These are phyloP conservation scores for Ceratobasidium sp. DNA, from an alignment of 1,284 basidiomycete genomes.

Conservation along the genomic window DNA sequence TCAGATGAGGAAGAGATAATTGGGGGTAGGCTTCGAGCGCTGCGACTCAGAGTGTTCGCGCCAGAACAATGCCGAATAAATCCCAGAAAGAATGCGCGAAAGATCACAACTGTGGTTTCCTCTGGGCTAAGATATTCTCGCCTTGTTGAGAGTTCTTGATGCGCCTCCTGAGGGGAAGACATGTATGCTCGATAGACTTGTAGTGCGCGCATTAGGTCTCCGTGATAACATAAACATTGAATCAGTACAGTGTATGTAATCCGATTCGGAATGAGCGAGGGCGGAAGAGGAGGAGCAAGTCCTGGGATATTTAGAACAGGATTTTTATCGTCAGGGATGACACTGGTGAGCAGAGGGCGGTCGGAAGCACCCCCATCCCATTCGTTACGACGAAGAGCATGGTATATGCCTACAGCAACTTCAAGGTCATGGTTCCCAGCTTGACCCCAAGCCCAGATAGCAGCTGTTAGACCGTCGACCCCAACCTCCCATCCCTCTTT, in stretches of 20 bases:
- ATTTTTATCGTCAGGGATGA: conserved; percentile 29
- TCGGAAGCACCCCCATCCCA: conserved; percentile 52
- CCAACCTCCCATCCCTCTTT: conserved; percentile 64
- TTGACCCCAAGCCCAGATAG: conserved; percentile 67
- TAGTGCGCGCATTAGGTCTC: conserved; percentile 69
- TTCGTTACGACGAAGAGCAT: conserved; percentile 65
- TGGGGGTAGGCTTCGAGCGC: conserved; percentile 27
- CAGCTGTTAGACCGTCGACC: conserved; percentile 71
- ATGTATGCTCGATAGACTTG: conserved; percentile 78
- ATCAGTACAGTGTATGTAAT: conserved; percentile 76
- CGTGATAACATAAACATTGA: conserved; percentile 73
- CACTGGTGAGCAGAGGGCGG: conserved; percentile 2
- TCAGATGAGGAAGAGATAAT: conserved; percentile 24
- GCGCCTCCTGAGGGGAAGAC: conserved; percentile 48
- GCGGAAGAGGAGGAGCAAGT: conserved; percentile 52
- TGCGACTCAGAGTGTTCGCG: background rate
- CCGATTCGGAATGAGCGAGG: conserved; percentile 64
- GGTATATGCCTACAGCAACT: conserved; percentile 69
- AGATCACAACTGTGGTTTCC: conserved; percentile 62
- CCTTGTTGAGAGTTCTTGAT: conserved; percentile 52
- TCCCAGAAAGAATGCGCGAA: conserved; percentile 78
- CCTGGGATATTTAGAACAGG: conserved; percentile 38
- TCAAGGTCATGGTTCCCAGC: conserved; percentile 64
- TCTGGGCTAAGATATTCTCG: conserved; percentile 33
- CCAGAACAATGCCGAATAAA: conserved; percentile 65